phyloP scores from a whole-genome alignment of 495 filamentous ascomycete genomes.

The Aspergillus nidulans region DNA sequence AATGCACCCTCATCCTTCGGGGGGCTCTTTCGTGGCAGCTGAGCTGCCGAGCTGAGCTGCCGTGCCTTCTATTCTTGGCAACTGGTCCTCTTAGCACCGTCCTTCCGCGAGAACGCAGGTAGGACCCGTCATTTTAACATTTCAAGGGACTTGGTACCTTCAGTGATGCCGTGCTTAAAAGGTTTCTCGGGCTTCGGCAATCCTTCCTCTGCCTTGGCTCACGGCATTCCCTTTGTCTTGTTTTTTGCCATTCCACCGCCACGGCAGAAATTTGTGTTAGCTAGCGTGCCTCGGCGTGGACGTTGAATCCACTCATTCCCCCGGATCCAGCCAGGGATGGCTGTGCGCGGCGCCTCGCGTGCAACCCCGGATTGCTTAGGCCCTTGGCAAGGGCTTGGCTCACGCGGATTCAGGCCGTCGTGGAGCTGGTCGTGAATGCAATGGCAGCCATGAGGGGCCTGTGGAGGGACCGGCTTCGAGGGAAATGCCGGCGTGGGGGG shows the following conservation, averaged over 20 bases:
- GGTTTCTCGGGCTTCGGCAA: not conserved
- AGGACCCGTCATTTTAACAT: no score
- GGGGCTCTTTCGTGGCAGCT: not conserved
- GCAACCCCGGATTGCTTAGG: conserved; percentile 16
- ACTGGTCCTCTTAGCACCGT: not conserved
- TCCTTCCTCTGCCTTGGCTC: conserved; percentile 1
- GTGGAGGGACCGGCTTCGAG: not conserved
- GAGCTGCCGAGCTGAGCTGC: no score
- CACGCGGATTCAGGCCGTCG: conserved; percentile 12
- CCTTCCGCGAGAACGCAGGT: no score
- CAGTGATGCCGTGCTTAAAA: not conserved
- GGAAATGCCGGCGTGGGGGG: not conserved
- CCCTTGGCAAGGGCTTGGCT: conserved; percentile 21
- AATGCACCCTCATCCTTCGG: not conserved
- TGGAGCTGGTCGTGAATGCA: conserved; percentile 10
- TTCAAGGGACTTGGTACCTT: no score
- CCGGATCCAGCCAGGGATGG: not conserved
- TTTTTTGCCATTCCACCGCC: not conserved
- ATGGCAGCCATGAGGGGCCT: not conserved
- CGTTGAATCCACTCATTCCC: not conserved
- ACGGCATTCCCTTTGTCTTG: conserved; percentile 1
- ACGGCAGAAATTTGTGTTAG: not conserved
- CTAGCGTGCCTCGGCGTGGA: conserved; percentile 6
- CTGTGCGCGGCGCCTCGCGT: conserved; percentile 3
- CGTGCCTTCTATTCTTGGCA: not conserved